phyloP scores from a whole-genome alignment of 352 stramenopile species.

The Globisporangium spinosum region DNA sequence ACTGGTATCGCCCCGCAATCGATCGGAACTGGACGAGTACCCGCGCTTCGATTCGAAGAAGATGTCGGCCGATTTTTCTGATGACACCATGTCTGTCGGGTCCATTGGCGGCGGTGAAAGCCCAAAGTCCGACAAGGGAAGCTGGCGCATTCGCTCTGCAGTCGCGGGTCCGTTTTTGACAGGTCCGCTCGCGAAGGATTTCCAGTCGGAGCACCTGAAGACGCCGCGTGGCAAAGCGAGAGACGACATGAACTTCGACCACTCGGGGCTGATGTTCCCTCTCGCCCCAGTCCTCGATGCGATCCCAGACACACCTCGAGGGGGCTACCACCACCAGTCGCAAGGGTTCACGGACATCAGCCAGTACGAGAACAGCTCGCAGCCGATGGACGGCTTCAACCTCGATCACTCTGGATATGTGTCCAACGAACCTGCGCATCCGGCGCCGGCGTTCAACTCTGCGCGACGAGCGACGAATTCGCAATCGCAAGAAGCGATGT shows the following conservation, averaged over 20 bases:
- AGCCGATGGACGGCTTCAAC: conserved; percentile 19
- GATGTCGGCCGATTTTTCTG: conserved; percentile 24
- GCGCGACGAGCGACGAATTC: conserved; percentile 3
- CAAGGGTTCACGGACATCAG: conserved; percentile 25
- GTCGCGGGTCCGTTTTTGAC: conserved; percentile 37
- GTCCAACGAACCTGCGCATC: background rate
- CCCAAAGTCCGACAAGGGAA: conserved; percentile 32
- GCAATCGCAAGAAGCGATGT: conserved; percentile 8
- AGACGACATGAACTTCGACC: conserved; percentile 30
- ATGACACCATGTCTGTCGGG: conserved; percentile 35
- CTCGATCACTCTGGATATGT: conserved; percentile 13
- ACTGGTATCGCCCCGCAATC: conserved; percentile 14
- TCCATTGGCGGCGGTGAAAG: conserved; percentile 29
- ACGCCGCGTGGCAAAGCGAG: conserved; percentile 28
- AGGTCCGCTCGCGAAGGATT: conserved; percentile 34
- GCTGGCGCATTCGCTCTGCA: conserved; percentile 25
- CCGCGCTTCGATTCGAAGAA: conserved; percentile 16
- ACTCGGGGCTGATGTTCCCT: conserved; percentile 31
- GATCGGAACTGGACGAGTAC: conserved; percentile 11
- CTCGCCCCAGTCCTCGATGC: conserved; percentile 29
- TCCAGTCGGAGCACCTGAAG: conserved; percentile 23
- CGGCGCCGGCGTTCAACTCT: background rate
- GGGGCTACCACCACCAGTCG: conserved; percentile 16
- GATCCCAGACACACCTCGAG: conserved; percentile 23
- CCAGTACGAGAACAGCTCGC: conserved; percentile 22